Evolutionary conservation across 2,329 filamentous ascomycete genomes (phyloP).

Genomic region (Cladosporium austrohemisphaericum): DNA sequence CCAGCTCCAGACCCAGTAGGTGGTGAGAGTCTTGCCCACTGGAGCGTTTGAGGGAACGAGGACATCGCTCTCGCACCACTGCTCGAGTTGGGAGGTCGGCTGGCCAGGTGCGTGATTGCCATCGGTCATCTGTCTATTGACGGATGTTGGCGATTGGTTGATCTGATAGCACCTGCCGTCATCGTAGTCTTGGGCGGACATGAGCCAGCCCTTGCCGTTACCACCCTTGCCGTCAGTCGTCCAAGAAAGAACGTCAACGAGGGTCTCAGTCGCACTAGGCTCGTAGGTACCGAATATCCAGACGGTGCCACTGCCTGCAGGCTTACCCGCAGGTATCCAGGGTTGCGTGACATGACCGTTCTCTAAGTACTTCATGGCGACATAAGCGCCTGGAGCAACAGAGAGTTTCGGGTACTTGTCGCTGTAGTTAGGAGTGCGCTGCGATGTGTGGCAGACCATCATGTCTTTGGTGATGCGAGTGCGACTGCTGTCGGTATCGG

Average conservation of each 20-base stretch:
- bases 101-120: conserved; percentile 53
- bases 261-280: conserved; percentile 52
- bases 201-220: conserved; percentile 69
- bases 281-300: conserved; percentile 49
- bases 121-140: conserved; percentile 55
- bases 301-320: conserved; percentile 42
- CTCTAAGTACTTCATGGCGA: conserved; percentile 50
- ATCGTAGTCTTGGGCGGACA: conserved; percentile 78
- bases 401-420: conserved; percentile 64
- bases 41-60: conserved; percentile 64
- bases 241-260: conserved; percentile 72
- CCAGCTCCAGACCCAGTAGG: conserved; percentile 99
- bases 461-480: conserved; percentile 49
- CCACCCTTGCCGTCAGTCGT: conserved; percentile 76
- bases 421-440: conserved; percentile 53
- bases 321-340: conserved; percentile 40
- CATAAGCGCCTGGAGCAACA: conserved; percentile 46
- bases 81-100: conserved; percentile 43
- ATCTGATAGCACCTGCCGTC: conserved; percentile 86
- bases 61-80: conserved; percentile 80
- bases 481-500: conserved; percentile 38
- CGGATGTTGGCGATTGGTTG: conserved; percentile 58
- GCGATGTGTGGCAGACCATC: conserved; percentile 61
- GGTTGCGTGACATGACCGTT: conserved; percentile 49
- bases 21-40: conserved; percentile 61